Evolutionary conservation across 148 eudicot genomes (phyloP), one percentile per base, ranked within the genome.

Genomic region (Rhododendron mucronatum): DNA sequence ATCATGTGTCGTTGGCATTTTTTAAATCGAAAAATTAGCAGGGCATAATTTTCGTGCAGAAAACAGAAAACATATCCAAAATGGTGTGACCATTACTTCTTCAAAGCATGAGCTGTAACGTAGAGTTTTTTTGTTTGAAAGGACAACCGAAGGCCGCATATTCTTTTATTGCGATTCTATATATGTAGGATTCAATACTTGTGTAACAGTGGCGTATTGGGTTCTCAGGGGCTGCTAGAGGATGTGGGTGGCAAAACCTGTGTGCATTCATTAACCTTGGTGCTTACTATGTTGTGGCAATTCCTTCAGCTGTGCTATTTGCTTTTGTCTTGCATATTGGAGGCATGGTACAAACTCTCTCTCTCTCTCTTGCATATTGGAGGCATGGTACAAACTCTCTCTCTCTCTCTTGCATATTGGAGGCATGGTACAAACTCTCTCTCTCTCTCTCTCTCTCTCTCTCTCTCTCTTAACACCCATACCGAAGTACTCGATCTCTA

Each of bases 231-330:
- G 92, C 93, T 80, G 94, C 95, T 50, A 91, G 95, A 93, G 97
- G 95, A 10, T 93, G 94, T 83, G 94, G 95, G 18, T 92, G 95
- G 95, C 95, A 94, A 87, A 92, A 89, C 8, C 83, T 92, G 73
- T 94, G 95, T 81, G 84, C 92, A 33, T 30, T 86, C 63, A 89
- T 93, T 78, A 93, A 93, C 85, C 91, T 94, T 51, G 94, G 91
- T 55, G 97, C 97, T 55, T 94, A 94, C 84, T 94, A 93, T 82
- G 65, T 88, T 76, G 93, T 92, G 82, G 94, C 90, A 53, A 80
- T 93, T 84, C 96, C 96, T 21, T 91, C 71, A 85, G 92, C 95
- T 82, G 86, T 89, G 80, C 80, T 93, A 7, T 90, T 94, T 61
- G 93, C 94, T 5, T 94, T 94, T 85, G 87, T 90, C 81, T 85